Evolutionary conservation across 1,139 yeast species (phyloP).

Genomic region (Tardiomyces depauwii): DNA sequence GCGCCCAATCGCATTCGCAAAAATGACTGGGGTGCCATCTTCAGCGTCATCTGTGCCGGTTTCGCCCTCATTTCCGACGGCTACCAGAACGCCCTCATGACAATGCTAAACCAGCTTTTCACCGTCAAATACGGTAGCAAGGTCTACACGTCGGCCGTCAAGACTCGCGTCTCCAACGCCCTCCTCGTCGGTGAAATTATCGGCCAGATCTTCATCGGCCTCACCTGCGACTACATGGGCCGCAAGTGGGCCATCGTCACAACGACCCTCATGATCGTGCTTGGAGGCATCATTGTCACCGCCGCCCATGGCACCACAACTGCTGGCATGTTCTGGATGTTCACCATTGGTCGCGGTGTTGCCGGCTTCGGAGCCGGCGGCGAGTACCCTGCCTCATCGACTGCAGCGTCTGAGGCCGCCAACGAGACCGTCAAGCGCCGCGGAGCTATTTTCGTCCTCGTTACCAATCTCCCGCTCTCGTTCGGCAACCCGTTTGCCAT

Average conservation of each 20-base stretch:
- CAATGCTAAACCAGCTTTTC: constrained; percentile 44
- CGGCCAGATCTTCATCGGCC: constrained; percentile 46
- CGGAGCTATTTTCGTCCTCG: constrained; percentile 53
- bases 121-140: constrained; percentile 34
- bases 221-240: constrained; percentile 46
- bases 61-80: constrained; percentile 54
- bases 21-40: constrained; percentile 16
- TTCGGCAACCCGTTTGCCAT: constrained; percentile 75
- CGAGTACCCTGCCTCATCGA: constrained; percentile 62
- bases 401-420: constrained; percentile 64
- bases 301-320: constrained; percentile 44
- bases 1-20: constrained; percentile 1
- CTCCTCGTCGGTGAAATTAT: constrained; percentile 47
- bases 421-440: constrained; percentile 54
- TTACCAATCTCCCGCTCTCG: constrained; percentile 61
- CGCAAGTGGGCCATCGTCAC: constrained; percentile 46
- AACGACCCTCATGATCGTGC: constrained; percentile 42
- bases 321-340: constrained; percentile 64
- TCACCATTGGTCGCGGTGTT: constrained; percentile 49
- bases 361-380: constrained; percentile 73
- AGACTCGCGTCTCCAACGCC: constrained; percentile 49
- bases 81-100: constrained; percentile 50
- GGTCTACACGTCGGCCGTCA: constrained; percentile 32
- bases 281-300: constrained; percentile 46
- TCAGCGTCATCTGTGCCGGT: constrained; percentile 43